Evolutionary conservation across 495 filamentous ascomycete genomes (phyloP), one percentile per base, ranked within the genome.

Genomic region (Daldinia decipiens): DNA sequence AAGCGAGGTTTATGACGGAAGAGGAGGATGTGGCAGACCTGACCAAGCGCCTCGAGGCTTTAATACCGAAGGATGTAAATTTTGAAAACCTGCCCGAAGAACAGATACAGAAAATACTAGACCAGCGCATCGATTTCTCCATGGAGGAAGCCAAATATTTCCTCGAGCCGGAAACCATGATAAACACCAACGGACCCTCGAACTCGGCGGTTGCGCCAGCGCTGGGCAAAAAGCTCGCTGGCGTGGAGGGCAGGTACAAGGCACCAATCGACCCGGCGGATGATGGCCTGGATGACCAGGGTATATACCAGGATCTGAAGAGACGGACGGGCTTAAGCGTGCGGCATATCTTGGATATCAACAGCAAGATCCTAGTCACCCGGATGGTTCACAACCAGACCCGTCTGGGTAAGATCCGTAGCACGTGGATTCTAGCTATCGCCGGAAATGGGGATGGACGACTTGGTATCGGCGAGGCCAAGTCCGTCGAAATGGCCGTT

Each of bases 311-410:
- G 73, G 74, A 80, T 31, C 79, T 96, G 64, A 87, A 91, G 77
- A 82, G 87, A 81, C 83, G 87, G 65, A 94, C 91, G 26, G 93
- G 93, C 59, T 85, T 92, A 79, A 82, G 78, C 9, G 72, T 84
- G 64, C 60, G 80, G 7, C 76, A 91, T 40, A 87, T 98, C 53
- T 50, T 79, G 12, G 45, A 70, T 1, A 78, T 92, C 56, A 79
- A 82, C 26, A 78, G 83, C 24, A 95, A 93, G 83, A 80, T 81
- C 12, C 74, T 99, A 27, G 91, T 97, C 21, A 59, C 64, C 3
- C 91, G 94, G 73, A 77, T 77, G 1, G 96, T 99, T 51, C 82
- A 86, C 66, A 99, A 99, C 80, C 94, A 97, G 86, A 98, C 96
- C 31, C 92, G 93, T 82, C 87, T 99, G 80, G 95, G 95, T 72